These are phyloP conservation scores for Boletus rufocinnamomeus DNA, from an alignment of 768 basidiomycete genomes.

Conservation along the genomic window DNA sequence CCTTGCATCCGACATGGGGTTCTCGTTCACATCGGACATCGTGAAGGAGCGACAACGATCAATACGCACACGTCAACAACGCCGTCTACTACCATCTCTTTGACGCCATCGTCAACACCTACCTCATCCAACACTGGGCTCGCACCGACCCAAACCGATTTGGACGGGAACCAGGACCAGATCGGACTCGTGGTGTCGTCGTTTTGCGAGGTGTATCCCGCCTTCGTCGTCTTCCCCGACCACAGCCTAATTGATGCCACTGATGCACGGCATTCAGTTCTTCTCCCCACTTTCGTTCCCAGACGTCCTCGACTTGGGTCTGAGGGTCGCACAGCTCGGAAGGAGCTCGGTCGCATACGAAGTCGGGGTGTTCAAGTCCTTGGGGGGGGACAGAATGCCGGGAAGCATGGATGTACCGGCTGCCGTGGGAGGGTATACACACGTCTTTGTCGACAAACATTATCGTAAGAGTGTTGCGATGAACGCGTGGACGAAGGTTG, in stretches of 20 bases:
- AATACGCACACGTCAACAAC: slow-evolving; percentile 83
- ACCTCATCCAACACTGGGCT: slow-evolving; percentile 66
- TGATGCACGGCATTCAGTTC: slow-evolving; percentile 44
- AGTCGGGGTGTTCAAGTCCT: slow-evolving; percentile 67
- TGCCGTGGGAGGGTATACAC: slow-evolving; percentile 65
- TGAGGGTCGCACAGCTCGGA: slow-evolving; percentile 68
- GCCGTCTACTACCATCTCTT: slow-evolving; percentile 79
- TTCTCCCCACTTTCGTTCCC: slow-evolving; percentile 77
- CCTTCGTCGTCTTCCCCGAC: not conserved
- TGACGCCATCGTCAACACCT: slow-evolving; percentile 81
- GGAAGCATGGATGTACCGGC: slow-evolving; percentile 29
- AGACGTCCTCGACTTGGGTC: slow-evolving; percentile 64
- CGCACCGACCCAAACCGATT: slow-evolving; percentile 45
- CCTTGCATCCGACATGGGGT: not conserved
- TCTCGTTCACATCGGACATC: not conserved
- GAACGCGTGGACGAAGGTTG: slow-evolving; percentile 41
- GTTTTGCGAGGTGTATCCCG: slow-evolving; percentile 54
- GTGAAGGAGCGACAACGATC: slow-evolving; percentile 84
- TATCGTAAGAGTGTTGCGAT: slow-evolving; percentile 61
- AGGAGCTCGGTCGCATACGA: slow-evolving; percentile 79
- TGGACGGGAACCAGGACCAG: slow-evolving; percentile 40
- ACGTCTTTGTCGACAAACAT: slow-evolving; percentile 74
- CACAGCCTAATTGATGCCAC: not conserved
- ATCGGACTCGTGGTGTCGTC: slow-evolving; percentile 84
- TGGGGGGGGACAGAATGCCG: not conserved